These are phyloP conservation scores for Erysimum pusillum DNA, from an alignment of 441 rosid genomes.

Conservation along the genomic window DNA sequence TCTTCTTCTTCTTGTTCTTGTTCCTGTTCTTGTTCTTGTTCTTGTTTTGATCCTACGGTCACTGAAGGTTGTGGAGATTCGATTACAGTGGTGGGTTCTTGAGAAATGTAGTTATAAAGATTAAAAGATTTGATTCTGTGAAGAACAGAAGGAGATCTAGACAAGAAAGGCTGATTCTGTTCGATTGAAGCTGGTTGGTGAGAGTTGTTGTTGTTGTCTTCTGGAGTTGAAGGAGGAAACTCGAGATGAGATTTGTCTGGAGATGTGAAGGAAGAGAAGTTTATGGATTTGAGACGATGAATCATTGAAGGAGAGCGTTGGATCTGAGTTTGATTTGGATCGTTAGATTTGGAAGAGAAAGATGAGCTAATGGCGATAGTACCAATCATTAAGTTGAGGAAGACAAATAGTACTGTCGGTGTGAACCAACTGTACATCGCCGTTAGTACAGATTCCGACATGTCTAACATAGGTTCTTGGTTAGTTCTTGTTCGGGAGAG, in stretches of 20 bases:
- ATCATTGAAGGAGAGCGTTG: slow-evolving; percentile 75
- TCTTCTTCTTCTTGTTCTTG: slow-evolving; percentile 35
- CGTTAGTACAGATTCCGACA: slow-evolving; percentile 77
- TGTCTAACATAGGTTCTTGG: slow-evolving; percentile 57
- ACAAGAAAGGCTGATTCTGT: slow-evolving; percentile 44
- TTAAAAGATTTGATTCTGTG: slow-evolving; percentile 72
- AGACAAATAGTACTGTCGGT: slow-evolving; percentile 75
- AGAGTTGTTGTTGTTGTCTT: slow-evolving; percentile 38
- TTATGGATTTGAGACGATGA: slow-evolving; percentile 74
- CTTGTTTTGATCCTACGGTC: slow-evolving; percentile 22
- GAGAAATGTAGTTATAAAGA: slow-evolving; percentile 61
- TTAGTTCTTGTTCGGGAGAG: slow-evolving; percentile 8
- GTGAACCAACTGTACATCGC: slow-evolving; percentile 88
- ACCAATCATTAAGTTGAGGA: slow-evolving; percentile 85
- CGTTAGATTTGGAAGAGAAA: slow-evolving; percentile 53
- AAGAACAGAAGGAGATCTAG: slow-evolving; percentile 76
- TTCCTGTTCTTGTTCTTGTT: not conserved
- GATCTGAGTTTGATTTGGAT: slow-evolving; percentile 46
- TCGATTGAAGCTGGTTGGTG: slow-evolving; percentile 41
- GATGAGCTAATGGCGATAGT: slow-evolving; percentile 70
- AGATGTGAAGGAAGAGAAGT: slow-evolving; percentile 61
- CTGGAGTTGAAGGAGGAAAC: slow-evolving; percentile 39
- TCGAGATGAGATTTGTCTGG: slow-evolving; percentile 45
- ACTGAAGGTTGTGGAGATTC: slow-evolving; percentile 27
- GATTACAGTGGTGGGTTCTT: slow-evolving; percentile 49